These are phyloP conservation scores for Trichoderma simmonsii DNA, from an alignment of 2,329 filamentous ascomycete species.

Conservation along the genomic window DNA sequence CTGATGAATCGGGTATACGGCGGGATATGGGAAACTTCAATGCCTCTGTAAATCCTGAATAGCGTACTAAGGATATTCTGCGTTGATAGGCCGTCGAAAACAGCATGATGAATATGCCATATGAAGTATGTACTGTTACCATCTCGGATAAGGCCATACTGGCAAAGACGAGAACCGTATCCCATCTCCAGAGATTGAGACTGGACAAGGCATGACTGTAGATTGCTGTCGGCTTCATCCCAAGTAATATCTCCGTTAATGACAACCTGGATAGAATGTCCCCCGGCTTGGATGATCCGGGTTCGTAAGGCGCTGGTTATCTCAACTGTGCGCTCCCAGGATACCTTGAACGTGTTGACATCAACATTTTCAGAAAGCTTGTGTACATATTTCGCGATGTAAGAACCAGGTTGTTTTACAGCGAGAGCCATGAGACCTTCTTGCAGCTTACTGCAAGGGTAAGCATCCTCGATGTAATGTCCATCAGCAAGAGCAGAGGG, in stretches of 20 bases:
- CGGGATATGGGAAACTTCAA: neutral
- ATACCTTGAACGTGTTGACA: conserved; percentile 18
- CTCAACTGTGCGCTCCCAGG: conserved; percentile 23
- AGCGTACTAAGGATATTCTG: neutral
- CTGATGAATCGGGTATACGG: conserved; percentile 4
- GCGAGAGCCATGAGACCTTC: conserved; percentile 30
- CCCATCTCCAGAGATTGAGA: conserved; percentile 4
- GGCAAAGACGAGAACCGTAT: conserved; percentile 6
- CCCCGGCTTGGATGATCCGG: conserved; percentile 21
- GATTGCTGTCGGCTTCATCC: neutral
- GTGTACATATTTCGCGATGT: conserved; percentile 32
- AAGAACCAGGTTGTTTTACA: conserved; percentile 31
- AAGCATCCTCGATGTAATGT: conserved; percentile 21
- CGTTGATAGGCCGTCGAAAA: neutral
- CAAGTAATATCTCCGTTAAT: conserved; percentile 15
- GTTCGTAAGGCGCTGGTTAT: conserved; percentile 22
- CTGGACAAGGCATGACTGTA: neutral
- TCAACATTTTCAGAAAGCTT: conserved; percentile 20
- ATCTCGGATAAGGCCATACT: neutral
- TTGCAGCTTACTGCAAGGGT: conserved; percentile 24
- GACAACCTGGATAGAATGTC: conserved; percentile 18
- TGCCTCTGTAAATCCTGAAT: neutral
- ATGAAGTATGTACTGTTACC: neutral
- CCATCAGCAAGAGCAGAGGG: neutral
- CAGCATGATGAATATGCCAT: conserved; percentile 11